Evolutionary conservation across 2,329 filamentous ascomycete genomes (phyloP).

Genomic region (Botrytis tulipae): DNA sequence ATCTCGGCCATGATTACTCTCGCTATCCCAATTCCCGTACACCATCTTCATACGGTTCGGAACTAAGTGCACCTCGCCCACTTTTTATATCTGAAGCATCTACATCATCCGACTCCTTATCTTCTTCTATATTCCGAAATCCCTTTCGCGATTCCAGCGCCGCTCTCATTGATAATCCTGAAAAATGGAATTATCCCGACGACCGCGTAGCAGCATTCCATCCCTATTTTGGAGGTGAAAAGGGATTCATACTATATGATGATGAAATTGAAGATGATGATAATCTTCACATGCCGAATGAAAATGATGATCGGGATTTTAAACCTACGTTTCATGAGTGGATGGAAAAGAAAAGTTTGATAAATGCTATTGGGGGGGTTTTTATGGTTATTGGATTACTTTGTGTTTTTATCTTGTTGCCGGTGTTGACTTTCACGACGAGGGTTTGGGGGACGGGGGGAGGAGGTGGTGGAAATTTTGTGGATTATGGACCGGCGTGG

Average conservation of each 20-base stretch:
- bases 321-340: constrained; percentile 46
- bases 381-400: constrained; percentile 49
- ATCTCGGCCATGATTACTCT: constrained; percentile 38
- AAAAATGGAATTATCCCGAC: constrained; percentile 45
- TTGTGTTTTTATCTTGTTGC: constrained; percentile 50
- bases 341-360: constrained; percentile 45
- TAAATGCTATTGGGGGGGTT: constrained; percentile 40
- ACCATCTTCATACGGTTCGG: constrained; percentile 3
- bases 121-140: constrained; percentile 18
- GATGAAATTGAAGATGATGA: constrained; percentile 54
- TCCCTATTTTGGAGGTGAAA: constrained; percentile 43
- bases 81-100: background rate
- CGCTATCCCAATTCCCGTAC: constrained; percentile 32
- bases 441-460: constrained; percentile 13
- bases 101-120: constrained; percentile 22
- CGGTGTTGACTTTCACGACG: constrained; percentile 47
- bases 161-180: constrained; percentile 31
- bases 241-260: constrained; percentile 44
- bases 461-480: background rate
- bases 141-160: constrained; percentile 30
- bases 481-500: constrained; percentile 40
- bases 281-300: constrained; percentile 51
- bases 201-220: constrained; percentile 47
- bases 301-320: constrained; percentile 46
- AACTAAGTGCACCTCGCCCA: background rate